Base-by-base conservation (phyloP, 495 filamentous ascomycete genomes). In the Terfezia boudieri region DNA sequence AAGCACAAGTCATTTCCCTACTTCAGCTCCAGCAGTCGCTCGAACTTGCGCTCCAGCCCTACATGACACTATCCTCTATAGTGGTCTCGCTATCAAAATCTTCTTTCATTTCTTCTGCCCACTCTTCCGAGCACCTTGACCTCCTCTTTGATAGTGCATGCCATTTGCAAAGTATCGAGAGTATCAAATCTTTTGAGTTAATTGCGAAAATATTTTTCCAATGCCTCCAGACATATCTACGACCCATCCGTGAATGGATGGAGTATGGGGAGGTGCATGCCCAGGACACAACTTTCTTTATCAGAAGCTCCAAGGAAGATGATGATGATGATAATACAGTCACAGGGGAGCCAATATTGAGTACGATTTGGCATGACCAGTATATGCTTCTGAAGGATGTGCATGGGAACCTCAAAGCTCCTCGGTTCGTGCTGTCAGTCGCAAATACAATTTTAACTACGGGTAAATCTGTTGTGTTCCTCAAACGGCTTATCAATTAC, bases 381-480 rank as follows among this genome's bases (percentile, higher is more conserved):
- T 94, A 78, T 59, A 71, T 73, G 12, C 67, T 94, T 2, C 71
- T 74, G 7, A 67, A 66, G 8, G 75, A 77, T 16, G 66, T 70
- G 8, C 66, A 76, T 23, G 75, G 76, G 32, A 61, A 62, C 0
- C 65, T 83, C 1, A 76, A 80, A 59, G 77, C 81, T 9, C 89
- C 88, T 0, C 72, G 67, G 6, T 94, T 94, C 55, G 71, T 95
- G 8, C 76, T 78, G 41, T 71, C 77, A 1, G 74, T 78, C 1
- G 77, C 76, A 1, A 64, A 70, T 11, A 82, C 77, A 56, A 83
- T 94, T 23, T 86, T 94, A 55, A 85, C 78, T 0, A 80, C 84
- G 5, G 89, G 90, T 0, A 94, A 95, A 64, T 90, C 80, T 60
- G 80, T 86, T 57, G 77, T 90, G 1, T 83, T 96, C 51, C 67